Evolutionary conservation across 1,139 yeast genomes (phyloP), one percentile per base, ranked within the genome.

Genomic region (Debaryomyces sp.): DNA sequence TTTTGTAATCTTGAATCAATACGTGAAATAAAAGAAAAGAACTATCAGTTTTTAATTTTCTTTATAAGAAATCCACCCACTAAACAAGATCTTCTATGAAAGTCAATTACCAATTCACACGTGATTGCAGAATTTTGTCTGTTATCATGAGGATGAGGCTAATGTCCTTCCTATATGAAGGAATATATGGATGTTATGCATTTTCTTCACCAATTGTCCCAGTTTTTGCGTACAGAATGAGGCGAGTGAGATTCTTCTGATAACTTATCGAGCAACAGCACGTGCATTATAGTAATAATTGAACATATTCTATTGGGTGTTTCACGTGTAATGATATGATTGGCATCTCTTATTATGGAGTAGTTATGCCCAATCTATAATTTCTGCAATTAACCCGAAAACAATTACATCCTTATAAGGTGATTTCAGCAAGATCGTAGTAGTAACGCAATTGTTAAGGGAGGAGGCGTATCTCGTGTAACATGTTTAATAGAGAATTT

Each of bases 311-410:
- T 15, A 41, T 41, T 41, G 43, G 43, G 21, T 18, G n/a, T 10
- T 41, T 27, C 43, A 41, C 43, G 43, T 41, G 43, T 13, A 22
- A 41, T 41, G 43, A 41, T 41, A 41, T 41, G 33, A 41, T 41
- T 35, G 3, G 12, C 27, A 9, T n/a, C 1, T 17, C 2, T 17
- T 2, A n/a, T n/a, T n/a, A n/a, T n/a, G n/a, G 18, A 17, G 18
- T 17, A 18, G 21, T 18, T 18, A n/a, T 18, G 21, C 21, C 4
- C 21, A 18, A 18, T 18, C 21, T 18, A 4, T 2, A 18, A 18
- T 3, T 18, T 18, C 21, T 18, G 2, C 21, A 18, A 18, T 18
- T 18, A 18, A 18, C 5, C 21, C 21, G 21, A 18, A 4, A 4
- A 17, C 18, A 17, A 18, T 18, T 18, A 18, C 21, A 18, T 18